A percentile compares a stretch with the other conserved stretches of the same genome.
Conservation (phyloP, 805 yeast species). For the Ogataea paradorogensis region DNA sequence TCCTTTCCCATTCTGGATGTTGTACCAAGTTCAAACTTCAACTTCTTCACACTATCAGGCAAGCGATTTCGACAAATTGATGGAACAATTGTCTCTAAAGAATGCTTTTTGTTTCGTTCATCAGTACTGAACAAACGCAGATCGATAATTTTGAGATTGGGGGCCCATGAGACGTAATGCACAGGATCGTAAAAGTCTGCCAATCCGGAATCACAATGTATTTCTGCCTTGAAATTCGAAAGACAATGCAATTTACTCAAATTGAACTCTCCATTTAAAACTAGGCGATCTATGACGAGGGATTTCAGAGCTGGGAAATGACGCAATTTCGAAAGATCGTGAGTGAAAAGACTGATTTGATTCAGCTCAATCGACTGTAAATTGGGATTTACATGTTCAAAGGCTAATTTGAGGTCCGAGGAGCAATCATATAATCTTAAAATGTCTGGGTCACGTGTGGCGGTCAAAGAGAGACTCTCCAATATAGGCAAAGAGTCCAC, state of each 20-base stretch:
- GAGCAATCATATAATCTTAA: slow-evolving; percentile 1
- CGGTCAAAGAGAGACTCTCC: slow-evolving; percentile 3
- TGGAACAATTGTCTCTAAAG: slow-evolving; percentile 9
- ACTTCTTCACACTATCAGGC: slow-evolving; percentile 4
- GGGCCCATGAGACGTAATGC: slow-evolving; percentile 10
- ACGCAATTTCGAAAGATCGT: slow-evolving; percentile 4
- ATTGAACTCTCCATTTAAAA: neutral
- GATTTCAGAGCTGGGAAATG: slow-evolving; percentile 2
- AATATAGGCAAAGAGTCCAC: slow-evolving; percentile 6
- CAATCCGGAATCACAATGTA: slow-evolving; percentile 7
- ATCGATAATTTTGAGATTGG: neutral
- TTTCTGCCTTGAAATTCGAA: slow-evolving; percentile 1
- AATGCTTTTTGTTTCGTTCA: slow-evolving; percentile 8
- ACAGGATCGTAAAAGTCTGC: neutral
- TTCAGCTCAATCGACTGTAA: slow-evolving; percentile 1
- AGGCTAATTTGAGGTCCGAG: neutral
- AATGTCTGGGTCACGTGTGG: slow-evolving; percentile 13
- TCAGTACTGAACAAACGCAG: slow-evolving; percentile 10
- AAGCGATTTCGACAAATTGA: slow-evolving; percentile 3
- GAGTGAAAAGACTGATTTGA: slow-evolving; percentile 2
- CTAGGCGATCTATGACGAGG: slow-evolving; percentile 2
- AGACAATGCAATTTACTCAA: neutral
- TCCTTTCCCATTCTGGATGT: slow-evolving; percentile 13
- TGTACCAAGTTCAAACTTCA: slow-evolving; percentile 6
- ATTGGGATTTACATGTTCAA: neutral